phyloP scores from a whole-genome alignment of 179 eudicot species.

The Silene vulgaris region DNA sequence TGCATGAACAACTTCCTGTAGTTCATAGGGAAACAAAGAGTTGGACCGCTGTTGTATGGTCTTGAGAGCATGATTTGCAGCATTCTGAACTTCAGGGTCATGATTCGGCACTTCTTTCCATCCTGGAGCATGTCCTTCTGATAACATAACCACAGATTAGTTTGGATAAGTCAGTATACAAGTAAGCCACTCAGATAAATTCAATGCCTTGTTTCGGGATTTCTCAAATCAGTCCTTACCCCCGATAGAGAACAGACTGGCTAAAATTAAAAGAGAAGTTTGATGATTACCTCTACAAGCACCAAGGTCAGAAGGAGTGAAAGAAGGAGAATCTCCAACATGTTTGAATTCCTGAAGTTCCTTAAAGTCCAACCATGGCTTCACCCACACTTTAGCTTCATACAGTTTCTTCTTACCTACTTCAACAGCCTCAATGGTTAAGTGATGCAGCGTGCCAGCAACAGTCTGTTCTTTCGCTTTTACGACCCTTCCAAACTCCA shows the following conservation, averaged over 20 bases:
- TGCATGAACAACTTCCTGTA: constrained; percentile 53
- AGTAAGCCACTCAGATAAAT: no score
- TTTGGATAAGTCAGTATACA: no score
- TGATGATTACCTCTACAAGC: constrained; percentile 52
- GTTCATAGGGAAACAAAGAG: constrained; percentile 63
- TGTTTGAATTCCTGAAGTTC: constrained; percentile 76
- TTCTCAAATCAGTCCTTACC: no score
- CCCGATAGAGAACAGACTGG: no score
- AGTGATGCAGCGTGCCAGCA: constrained; percentile 71
- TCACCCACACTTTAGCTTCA: constrained; percentile 84
- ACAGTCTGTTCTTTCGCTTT: constrained; percentile 72
- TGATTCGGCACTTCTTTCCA: constrained; percentile 70
- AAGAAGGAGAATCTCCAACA: constrained; percentile 50
- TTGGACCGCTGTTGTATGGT: constrained; percentile 66
- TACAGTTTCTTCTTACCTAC: constrained; percentile 67
- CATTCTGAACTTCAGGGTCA: constrained; percentile 79
- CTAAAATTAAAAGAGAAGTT: neutral
- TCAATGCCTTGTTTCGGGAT: no score
- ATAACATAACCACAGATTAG: neutral
- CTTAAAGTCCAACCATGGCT: constrained; percentile 86
- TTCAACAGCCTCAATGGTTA: constrained; percentile 68
- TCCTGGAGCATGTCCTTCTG: constrained; percentile 55
- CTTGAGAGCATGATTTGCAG: constrained; percentile 62
- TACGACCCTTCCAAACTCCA: constrained; percentile 68
- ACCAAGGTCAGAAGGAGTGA: constrained; percentile 70